Evolutionary conservation across 768 basidiomycete species (phyloP).

Genomic region (Podaxis rugospora): DNA sequence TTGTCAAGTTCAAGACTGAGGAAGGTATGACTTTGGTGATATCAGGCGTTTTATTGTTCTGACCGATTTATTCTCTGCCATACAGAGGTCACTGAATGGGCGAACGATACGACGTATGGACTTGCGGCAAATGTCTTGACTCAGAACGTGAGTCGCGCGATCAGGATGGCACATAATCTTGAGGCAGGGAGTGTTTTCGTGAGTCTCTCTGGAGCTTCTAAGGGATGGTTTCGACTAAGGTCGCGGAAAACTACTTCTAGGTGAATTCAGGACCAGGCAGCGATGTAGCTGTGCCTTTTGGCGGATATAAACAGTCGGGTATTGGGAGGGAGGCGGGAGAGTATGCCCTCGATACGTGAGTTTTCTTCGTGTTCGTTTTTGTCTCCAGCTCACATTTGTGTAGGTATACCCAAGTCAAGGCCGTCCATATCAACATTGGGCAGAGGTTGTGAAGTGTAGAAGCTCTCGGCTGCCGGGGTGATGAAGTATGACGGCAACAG

Average conservation of each 20-base stretch:
- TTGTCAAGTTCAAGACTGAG: slow-evolving; percentile 72
- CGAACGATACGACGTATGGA: slow-evolving; percentile 77
- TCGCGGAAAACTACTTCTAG: slow-evolving; percentile 15
- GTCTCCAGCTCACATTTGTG: not conserved
- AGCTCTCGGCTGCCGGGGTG: not conserved
- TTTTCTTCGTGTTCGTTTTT: slow-evolving; percentile 5
- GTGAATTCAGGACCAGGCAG: slow-evolving; percentile 40
- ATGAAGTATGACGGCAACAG: not conserved
- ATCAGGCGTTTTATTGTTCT: not conserved
- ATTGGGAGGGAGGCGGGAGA: slow-evolving; percentile 69
- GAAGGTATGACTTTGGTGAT: slow-evolving; percentile 24
- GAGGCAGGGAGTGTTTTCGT: slow-evolving; percentile 14
- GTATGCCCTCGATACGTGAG: slow-evolving; percentile 53
- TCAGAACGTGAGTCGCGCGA: slow-evolving; percentile 52
- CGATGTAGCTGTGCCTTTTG: slow-evolving; percentile 55
- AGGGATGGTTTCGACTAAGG: slow-evolving; percentile 34
- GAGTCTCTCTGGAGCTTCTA: slow-evolving; percentile 56
- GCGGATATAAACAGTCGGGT: slow-evolving; percentile 72
- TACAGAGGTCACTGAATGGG: slow-evolving; percentile 42
- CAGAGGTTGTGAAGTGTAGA: slow-evolving; percentile 3
- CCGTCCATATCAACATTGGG: slow-evolving; percentile 55
- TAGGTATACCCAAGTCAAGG: slow-evolving; percentile 52
- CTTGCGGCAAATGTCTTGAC: slow-evolving; percentile 78
- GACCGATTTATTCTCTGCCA: not conserved
- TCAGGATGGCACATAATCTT: slow-evolving; percentile 49